Conservation (phyloP, 768 basidiomycete species). For the Amanita phalloides region DNA sequence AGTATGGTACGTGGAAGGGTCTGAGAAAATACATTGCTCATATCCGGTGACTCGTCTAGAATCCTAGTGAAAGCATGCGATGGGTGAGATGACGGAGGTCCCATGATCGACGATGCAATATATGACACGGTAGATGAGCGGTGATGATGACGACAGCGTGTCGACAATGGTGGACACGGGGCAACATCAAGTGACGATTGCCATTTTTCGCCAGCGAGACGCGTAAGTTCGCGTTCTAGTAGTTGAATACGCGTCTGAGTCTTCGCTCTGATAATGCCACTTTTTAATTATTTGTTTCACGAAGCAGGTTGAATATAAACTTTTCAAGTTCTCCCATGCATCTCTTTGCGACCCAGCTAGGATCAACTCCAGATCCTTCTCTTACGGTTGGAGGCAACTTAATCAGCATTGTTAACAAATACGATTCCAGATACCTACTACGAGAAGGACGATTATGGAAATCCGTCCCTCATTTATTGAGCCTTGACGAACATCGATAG, state of each 20-base stretch:
- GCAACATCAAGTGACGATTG: constrained; percentile 22
- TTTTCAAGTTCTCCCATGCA: constrained; percentile 75
- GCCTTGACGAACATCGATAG: too few relatives aligned
- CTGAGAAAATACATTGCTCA: background rate
- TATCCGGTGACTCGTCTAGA: background rate
- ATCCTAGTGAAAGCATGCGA: background rate
- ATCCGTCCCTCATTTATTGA: too few relatives aligned
- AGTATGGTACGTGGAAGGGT: background rate
- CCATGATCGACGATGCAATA: constrained; percentile 3
- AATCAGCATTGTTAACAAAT: too few relatives aligned
- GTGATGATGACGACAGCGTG: constrained; percentile 1
- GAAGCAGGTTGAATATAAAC: constrained; percentile 12
- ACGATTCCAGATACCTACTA: too few relatives aligned
- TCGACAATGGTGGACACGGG: background rate
- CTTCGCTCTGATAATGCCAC: constrained; percentile 30
- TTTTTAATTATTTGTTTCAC: background rate
- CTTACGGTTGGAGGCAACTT: too few relatives aligned
- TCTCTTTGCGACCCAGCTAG: constrained; percentile 71
- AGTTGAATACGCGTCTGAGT: constrained; percentile 60
- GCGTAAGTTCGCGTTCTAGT: constrained; percentile 62
- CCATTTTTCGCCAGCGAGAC: constrained; percentile 73
- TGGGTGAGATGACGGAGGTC: background rate
- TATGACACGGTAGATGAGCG: constrained; percentile 5
- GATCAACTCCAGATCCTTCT: constrained; percentile 63
- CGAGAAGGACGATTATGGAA: too few relatives aligned